These are phyloP conservation scores for Ammopiptanthus mongolicus DNA, from an alignment of 306 rosid species.

Conservation along the genomic window DNA sequence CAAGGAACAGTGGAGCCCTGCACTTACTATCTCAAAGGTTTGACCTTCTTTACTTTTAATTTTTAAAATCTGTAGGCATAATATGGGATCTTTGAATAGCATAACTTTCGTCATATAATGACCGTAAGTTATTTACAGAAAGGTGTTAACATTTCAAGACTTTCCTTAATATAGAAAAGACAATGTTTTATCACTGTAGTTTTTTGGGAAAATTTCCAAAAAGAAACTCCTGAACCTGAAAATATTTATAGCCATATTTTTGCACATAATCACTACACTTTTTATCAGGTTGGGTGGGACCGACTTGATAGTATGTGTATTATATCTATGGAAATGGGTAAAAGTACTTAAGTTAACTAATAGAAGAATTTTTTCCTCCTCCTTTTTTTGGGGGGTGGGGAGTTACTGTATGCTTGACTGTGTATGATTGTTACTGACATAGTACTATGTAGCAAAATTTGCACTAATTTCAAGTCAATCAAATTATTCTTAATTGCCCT, in stretches of 20 bases:
- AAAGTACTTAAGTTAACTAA: background rate
- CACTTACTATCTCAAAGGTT: conserved; percentile 71
- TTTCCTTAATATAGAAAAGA: background rate
- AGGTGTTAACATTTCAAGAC: background rate
- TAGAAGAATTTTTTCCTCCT: background rate
- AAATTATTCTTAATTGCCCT: background rate
- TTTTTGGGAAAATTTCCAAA: background rate
- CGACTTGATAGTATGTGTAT: background rate
- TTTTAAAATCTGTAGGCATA: background rate
- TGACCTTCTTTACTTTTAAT: background rate
- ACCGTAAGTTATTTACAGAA: background rate
- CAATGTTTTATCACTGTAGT: background rate
- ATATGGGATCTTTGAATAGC: background rate
- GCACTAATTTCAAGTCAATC: background rate
- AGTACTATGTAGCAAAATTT: background rate
- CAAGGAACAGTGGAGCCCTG: conserved; percentile 78
- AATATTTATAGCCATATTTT: background rate
- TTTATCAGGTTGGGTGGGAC: background rate
- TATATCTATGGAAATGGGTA: background rate
- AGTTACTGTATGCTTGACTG: background rate
- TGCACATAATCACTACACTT: background rate
- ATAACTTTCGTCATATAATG: background rate
- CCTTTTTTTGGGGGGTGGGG: background rate
- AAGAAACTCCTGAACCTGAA: background rate
- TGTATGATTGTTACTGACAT: background rate